Evolutionary conservation across 2,329 filamentous ascomycete genomes (phyloP).

Genomic region (Colletotrichum graminicola): DNA sequence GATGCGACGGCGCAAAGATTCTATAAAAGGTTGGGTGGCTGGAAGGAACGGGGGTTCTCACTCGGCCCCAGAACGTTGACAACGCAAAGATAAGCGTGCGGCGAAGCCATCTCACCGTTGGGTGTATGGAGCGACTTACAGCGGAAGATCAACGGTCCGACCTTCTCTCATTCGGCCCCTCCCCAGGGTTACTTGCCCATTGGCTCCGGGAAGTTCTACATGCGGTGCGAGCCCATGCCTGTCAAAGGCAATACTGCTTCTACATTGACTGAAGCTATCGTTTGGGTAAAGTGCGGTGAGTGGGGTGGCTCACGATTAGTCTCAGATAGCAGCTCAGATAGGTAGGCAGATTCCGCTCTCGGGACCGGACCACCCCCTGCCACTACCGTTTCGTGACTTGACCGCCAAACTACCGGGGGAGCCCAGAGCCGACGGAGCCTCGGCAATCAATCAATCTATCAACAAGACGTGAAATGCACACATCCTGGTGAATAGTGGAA

Average conservation of each 20-base stretch:
- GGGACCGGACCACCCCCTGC: neutral
- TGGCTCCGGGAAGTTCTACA: neutral
- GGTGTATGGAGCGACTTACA: conserved; percentile 26
- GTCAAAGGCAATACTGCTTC: neutral
- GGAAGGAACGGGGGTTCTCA: neutral
- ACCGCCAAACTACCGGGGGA: neutral
- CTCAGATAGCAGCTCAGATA: neutral
- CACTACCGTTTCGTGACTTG: neutral
- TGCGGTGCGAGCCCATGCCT: neutral
- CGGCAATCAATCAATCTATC: no score
- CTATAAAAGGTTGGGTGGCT: neutral
- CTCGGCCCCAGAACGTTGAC: no score
- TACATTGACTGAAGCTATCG: neutral
- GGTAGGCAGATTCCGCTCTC: neutral
- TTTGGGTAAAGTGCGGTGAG: neutral
- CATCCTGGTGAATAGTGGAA: no score
- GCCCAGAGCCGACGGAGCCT: neutral
- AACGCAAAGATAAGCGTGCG: conserved; percentile 1
- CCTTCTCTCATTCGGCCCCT: conserved; percentile 11
- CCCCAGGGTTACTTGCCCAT: neutral
- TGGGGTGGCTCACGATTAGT: neutral
- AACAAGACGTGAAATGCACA: neutral
- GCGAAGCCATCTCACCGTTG: conserved; percentile 12
- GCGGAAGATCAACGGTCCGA: conserved; percentile 41
- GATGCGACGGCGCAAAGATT: neutral